Conservation (phyloP, 768 basidiomycete genomes). For the Fistulinella prunicolor region DNA sequence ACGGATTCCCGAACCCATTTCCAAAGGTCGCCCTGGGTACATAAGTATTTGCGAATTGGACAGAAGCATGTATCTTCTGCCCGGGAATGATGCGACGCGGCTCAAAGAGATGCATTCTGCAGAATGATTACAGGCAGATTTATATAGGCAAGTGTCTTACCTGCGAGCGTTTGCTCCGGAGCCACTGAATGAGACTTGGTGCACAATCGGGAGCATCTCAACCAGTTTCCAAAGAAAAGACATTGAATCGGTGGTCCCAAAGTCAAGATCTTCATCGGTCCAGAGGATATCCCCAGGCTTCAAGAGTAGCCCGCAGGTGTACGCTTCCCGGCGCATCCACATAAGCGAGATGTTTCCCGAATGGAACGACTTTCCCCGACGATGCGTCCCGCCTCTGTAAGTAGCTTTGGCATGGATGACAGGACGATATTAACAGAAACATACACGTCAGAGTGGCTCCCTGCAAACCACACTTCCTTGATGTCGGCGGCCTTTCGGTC, state of each 20-base stretch:
- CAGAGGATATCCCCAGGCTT: conserved; percentile 16
- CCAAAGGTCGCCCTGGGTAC: conserved; percentile 17
- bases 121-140: background rate
- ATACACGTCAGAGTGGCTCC: conserved; percentile 35
- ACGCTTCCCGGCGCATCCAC: conserved; percentile 34
- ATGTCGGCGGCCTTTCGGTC: conserved; percentile 21
- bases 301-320: conserved; percentile 21
- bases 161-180: conserved; percentile 8
- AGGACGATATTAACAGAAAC: background rate
- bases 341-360: conserved; percentile 19
- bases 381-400: conserved; percentile 15
- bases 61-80: conserved; percentile 20
- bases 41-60: conserved; percentile 18
- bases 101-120: conserved; percentile 10
- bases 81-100: conserved; percentile 19
- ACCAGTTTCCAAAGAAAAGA: conserved; percentile 12
- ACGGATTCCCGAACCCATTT: conserved; percentile 13
- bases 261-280: conserved; percentile 17
- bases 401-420: background rate
- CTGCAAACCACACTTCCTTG: conserved; percentile 65
- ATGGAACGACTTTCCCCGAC: conserved; percentile 10
- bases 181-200: conserved; percentile 20
- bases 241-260: conserved; percentile 17
- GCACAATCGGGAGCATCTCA: conserved; percentile 13
- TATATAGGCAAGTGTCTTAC: background rate